Conservation (phyloP, 768 basidiomycete species). For the Boletus rufocinnamomeus region DNA sequence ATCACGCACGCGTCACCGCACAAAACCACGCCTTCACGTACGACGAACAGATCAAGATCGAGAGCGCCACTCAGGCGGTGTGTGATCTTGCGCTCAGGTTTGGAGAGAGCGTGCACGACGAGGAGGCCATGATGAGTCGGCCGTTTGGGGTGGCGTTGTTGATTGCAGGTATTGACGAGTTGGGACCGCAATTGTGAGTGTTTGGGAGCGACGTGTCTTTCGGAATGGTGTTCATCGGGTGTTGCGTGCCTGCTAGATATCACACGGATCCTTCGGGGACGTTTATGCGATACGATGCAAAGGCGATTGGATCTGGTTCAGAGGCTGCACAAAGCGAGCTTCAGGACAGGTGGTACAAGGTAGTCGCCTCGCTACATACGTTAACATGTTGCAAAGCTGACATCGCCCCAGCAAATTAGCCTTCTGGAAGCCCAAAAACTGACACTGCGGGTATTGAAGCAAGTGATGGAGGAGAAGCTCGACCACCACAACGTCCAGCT, state of each 20-base stretch:
- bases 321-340: constrained; percentile 97
- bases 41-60: constrained; percentile 95
- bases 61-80: constrained; percentile 97
- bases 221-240: constrained; percentile 7
- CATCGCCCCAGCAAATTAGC: constrained; percentile 76
- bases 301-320: constrained; percentile 97
- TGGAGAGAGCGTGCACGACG: constrained; percentile 98
- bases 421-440: constrained; percentile 85
- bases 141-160: constrained; percentile 97
- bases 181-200: constrained; percentile 91
- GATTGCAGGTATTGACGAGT: constrained; percentile 96
- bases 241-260: constrained; percentile 54
- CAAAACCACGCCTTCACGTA: constrained; percentile 97
- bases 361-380: constrained; percentile 34
- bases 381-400: constrained; percentile 10
- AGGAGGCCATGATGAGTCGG: constrained; percentile 98
- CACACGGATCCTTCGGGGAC: constrained; percentile 99
- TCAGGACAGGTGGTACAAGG: constrained; percentile 97
- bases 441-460: constrained; percentile 88
- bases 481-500: constrained; percentile 99
- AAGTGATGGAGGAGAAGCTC: constrained; percentile 99
- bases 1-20: constrained; percentile 96
- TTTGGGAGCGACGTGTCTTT: background rate
- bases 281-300: constrained; percentile 94
- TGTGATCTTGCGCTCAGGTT: constrained; percentile 96